phyloP scores from a whole-genome alignment of 352 stramenopile species.

The Phytophthora ramorum region DNA sequence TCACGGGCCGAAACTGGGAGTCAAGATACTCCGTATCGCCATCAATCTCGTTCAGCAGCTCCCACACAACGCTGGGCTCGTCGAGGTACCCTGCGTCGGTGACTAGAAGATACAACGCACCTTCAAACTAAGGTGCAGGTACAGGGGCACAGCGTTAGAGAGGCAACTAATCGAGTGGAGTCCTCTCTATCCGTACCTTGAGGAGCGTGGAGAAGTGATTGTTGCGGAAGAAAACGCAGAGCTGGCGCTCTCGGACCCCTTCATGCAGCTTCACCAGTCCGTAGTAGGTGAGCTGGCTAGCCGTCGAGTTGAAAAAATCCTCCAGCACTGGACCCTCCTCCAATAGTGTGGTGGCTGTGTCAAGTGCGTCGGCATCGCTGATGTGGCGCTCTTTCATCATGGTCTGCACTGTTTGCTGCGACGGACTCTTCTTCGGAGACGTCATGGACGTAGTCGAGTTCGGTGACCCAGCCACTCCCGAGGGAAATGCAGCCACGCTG shows the following conservation, averaged over 20 bases:
- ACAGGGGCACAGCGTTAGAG: conserved; percentile 6
- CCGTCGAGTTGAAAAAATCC: conserved; percentile 91
- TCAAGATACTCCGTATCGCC: conserved; percentile 85
- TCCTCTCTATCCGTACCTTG: conserved; percentile 56
- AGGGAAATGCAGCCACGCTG: conserved; percentile 1
- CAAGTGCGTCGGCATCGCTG: conserved; percentile 68
- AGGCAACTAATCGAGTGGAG: no score
- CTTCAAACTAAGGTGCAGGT: conserved; percentile 75
- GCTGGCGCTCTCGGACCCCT: conserved; percentile 88
- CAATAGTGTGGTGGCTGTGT: conserved; percentile 66
- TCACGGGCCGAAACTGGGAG: conserved; percentile 67
- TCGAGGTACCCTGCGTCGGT: conserved; percentile 97
- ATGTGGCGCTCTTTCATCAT: conserved; percentile 83
- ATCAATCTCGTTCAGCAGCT: conserved; percentile 93
- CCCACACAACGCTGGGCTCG: conserved; percentile 94
- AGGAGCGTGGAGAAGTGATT: conserved; percentile 99
- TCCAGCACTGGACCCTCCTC: conserved; percentile 85
- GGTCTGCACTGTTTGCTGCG: conserved; percentile 68
- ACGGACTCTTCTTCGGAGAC: conserved; percentile 66
- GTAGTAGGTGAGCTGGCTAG: conserved; percentile 96
- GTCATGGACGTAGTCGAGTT: conserved; percentile 28
- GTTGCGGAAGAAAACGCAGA: conserved; percentile 98
- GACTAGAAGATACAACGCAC: conserved; percentile 95
- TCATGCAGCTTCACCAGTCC: conserved; percentile 94
- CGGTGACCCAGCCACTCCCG: conserved; percentile 7